Evolutionary conservation across 2,329 filamentous ascomycete species (phyloP).

Genomic region (Penicillium sp.): DNA sequence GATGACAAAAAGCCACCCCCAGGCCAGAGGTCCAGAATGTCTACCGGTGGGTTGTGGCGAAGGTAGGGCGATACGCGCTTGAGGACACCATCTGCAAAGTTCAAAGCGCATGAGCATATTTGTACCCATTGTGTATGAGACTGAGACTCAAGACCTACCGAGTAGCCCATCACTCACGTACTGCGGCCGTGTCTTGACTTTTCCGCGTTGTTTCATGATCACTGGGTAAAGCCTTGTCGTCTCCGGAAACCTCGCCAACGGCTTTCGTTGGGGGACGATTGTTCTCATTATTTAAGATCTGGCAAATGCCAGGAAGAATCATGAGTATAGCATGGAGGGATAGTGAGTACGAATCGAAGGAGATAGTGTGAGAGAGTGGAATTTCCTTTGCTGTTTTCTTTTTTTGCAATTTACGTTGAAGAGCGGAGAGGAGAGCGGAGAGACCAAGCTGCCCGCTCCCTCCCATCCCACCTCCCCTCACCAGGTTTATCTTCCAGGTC

Average conservation of each 20-base stretch:
- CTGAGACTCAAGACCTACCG: constrained; percentile 27
- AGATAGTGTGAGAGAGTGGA: background rate
- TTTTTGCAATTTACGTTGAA: background rate
- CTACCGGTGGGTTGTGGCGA: constrained; percentile 70
- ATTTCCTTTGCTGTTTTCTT: background rate
- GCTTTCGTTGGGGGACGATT: background rate
- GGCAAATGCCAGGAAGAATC: background rate
- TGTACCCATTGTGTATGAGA: background rate
- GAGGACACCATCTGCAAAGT: constrained; percentile 62
- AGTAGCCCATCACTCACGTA: constrained; percentile 37
- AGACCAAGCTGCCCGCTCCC: constrained; percentile 8
- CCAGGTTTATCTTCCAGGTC: constrained; percentile 1
- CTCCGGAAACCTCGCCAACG: constrained; percentile 25
- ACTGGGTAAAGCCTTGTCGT: constrained; percentile 9
- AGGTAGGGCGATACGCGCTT: constrained; percentile 69
- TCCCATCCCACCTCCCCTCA: constrained; percentile 10
- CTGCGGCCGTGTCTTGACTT: constrained; percentile 16
- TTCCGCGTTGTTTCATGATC: constrained; percentile 3
- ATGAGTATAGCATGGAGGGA: background rate
- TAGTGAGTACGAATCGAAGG: background rate
- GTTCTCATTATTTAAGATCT: background rate
- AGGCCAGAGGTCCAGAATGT: constrained; percentile 84
- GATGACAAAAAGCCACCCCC: constrained; percentile 75
- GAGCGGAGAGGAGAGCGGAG: constrained; percentile 12
- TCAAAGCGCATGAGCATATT: constrained; percentile 5